phyloP scores from a whole-genome alignment of 306 rosid species.

The Prunus salicina region DNA sequence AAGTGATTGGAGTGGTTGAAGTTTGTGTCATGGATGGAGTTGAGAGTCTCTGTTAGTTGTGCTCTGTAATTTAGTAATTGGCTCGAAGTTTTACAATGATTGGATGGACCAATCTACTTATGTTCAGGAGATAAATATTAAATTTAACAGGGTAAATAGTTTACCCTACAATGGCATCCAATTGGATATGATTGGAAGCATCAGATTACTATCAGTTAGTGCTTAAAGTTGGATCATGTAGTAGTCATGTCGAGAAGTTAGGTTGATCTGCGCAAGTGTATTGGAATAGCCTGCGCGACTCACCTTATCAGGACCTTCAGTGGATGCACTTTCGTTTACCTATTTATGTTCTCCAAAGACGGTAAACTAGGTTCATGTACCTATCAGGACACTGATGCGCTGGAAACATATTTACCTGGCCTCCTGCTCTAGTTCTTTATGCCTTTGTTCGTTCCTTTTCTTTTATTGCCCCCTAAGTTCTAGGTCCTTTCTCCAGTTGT shows the following conservation, averaged over 20 bases:
- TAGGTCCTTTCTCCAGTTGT: neutral
- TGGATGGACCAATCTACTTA: conserved; percentile 28
- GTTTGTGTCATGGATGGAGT: conserved; percentile 10
- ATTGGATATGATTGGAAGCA: conserved; percentile 33
- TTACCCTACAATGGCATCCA: conserved; percentile 25
- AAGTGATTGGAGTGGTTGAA: conserved; percentile 23
- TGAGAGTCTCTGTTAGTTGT: conserved; percentile 5
- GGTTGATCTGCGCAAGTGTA: conserved; percentile 23
- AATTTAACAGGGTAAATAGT: conserved; percentile 10
- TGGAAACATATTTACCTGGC: conserved; percentile 15
- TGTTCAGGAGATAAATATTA: conserved; percentile 19
- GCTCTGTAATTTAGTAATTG: conserved; percentile 8
- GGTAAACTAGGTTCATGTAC: conserved; percentile 15
- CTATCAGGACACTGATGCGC: conserved; percentile 20
- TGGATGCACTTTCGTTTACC: neutral
- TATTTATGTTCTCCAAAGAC: conserved; percentile 1
- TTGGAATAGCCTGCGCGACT: conserved; percentile 25
- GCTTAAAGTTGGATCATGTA: conserved; percentile 16
- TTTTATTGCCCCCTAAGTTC: neutral
- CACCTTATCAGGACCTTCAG: conserved; percentile 13
- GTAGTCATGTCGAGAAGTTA: conserved; percentile 17
- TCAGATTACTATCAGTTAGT: conserved; percentile 28
- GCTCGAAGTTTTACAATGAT: conserved; percentile 14
- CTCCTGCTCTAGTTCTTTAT: neutral
- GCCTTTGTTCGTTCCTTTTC: neutral